Conservation (phyloP, 2,329 filamentous ascomycete genomes). For the Myriosclerotinia duriaeana region DNA sequence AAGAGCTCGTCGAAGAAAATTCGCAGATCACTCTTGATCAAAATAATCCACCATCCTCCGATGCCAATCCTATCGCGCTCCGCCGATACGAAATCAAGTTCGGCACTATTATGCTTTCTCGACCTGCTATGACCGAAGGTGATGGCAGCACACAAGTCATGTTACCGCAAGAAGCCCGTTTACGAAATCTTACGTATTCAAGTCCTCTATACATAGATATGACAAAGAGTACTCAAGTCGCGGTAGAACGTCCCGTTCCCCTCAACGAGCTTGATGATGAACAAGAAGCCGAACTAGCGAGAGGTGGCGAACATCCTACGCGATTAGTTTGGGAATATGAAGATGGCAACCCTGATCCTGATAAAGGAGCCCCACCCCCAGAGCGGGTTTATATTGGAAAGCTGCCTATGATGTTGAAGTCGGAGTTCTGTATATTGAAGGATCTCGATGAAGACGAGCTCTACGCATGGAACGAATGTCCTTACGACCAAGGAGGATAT, state of each 20-base stretch:
- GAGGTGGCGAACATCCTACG: slow-evolving; percentile 58
- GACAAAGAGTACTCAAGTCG: slow-evolving; percentile 78
- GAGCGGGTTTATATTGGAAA: slow-evolving; percentile 83
- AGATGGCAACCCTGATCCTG: slow-evolving; percentile 43
- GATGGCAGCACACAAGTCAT: slow-evolving; percentile 85
- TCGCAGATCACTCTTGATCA: slow-evolving; percentile 91
- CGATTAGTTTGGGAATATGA: slow-evolving; percentile 61
- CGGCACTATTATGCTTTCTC: slow-evolving; percentile 82
- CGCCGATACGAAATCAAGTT: slow-evolving; percentile 95
- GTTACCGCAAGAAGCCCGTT: slow-evolving; percentile 89
- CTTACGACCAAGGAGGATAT: slow-evolving; percentile 97
- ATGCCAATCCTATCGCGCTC: slow-evolving; percentile 78
- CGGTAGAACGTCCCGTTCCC: slow-evolving; percentile 70
- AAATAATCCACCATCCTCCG: slow-evolving; percentile 73
- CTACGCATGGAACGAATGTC: slow-evolving; percentile 92
- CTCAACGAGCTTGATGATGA: slow-evolving; percentile 68
- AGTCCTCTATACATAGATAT: slow-evolving; percentile 89
- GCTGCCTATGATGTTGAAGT: slow-evolving; percentile 97
- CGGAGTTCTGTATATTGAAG: slow-evolving; percentile 87
- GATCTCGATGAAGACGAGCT: slow-evolving; percentile 81
- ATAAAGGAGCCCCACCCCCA: slow-evolving; percentile 50
- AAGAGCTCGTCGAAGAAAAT: slow-evolving; percentile 91
- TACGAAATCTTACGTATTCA: slow-evolving; percentile 94
- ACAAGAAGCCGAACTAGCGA: slow-evolving; percentile 55
- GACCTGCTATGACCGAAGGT: slow-evolving; percentile 88